These are phyloP conservation scores for Nyctanthes arbortristis DNA, from an alignment of 257 asterid genomes.

Conservation along the genomic window DNA sequence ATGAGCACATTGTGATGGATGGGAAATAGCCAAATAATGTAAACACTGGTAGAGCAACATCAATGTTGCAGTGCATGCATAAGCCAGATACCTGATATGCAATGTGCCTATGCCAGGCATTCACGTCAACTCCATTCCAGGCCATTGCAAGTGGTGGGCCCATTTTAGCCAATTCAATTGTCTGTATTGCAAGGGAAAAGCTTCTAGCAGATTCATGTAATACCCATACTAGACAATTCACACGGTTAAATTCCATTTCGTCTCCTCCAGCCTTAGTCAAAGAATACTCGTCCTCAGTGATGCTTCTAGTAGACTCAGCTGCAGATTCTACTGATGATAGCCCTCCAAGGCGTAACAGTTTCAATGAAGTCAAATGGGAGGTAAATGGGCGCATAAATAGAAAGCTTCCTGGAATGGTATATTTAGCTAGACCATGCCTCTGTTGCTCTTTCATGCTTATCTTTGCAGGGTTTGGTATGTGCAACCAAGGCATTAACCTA, in stretches of 20 bases:
- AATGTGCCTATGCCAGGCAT: constrained; percentile 46
- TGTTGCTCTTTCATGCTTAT: constrained; percentile 34
- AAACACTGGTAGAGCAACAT: too few relatives aligned
- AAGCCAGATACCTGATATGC: constrained; percentile 51
- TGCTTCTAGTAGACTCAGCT: constrained; percentile 29
- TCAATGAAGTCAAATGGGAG: constrained; percentile 15
- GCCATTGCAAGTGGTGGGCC: constrained; percentile 55
- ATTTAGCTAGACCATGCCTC: constrained; percentile 25
- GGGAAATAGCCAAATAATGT: too few relatives aligned
- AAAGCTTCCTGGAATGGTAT: constrained; percentile 22
- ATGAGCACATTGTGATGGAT: not conserved
- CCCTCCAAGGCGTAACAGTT: constrained; percentile 39
- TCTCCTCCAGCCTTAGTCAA: constrained; percentile 19
- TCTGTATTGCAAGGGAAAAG: constrained; percentile 37
- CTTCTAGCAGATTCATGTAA: constrained; percentile 49
- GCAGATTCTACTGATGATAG: constrained; percentile 39
- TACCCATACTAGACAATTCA: constrained; percentile 41
- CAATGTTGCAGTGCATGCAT: too few relatives aligned
- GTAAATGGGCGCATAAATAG: constrained; percentile 14
- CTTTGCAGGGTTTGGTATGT: constrained; percentile 28
- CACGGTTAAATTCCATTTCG: constrained; percentile 42
- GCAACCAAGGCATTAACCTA: constrained; percentile 22
- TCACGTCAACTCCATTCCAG: constrained; percentile 49
- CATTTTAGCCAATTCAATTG: constrained; percentile 32
- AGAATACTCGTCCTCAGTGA: constrained; percentile 31